Conservation (phyloP, 2,329 filamentous ascomycete genomes). For the Periglandula ipomoeae region DNA sequence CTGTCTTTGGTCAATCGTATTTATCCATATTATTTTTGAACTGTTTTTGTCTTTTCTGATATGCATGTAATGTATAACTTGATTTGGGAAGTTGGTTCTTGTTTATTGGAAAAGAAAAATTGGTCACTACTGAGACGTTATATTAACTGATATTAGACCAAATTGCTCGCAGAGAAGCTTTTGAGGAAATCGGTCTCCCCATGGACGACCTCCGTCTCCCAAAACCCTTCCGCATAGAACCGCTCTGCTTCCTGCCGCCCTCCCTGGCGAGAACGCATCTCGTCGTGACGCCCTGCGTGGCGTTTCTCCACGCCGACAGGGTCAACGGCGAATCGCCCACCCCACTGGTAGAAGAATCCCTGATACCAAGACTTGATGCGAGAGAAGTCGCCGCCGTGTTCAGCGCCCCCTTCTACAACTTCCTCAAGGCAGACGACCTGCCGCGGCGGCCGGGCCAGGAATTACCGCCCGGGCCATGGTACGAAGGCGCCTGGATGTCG, state of each 20-base stretch:
- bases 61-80: no score
- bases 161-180: constrained; percentile 82
- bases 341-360: constrained; percentile 53
- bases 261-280: constrained; percentile 66
- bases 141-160: no score
- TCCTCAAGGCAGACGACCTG: constrained; percentile 56
- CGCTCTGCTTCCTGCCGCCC: constrained; percentile 75
- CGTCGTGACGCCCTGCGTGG: constrained; percentile 67
- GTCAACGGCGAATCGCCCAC: constrained; percentile 21
- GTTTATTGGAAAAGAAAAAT: no score
- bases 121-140: no score
- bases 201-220: constrained; percentile 60
- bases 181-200: constrained; percentile 87
- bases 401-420: constrained; percentile 79
- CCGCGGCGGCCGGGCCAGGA: constrained; percentile 25
- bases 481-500: constrained; percentile 70
- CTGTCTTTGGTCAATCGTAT: not conserved
- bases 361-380: constrained; percentile 76
- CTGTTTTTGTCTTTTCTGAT: not conserved
- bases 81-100: no score
- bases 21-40: not conserved
- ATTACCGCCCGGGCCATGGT: constrained; percentile 59
- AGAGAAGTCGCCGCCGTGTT: constrained; percentile 92
- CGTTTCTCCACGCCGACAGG: constrained; percentile 58
- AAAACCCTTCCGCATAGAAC: constrained; percentile 72